Percentiles rank a stretch among this genome's conserved stretches.
phyloP scores from a whole-genome alignment of 164 flowering plant species.

The Echeveria elegans region DNA sequence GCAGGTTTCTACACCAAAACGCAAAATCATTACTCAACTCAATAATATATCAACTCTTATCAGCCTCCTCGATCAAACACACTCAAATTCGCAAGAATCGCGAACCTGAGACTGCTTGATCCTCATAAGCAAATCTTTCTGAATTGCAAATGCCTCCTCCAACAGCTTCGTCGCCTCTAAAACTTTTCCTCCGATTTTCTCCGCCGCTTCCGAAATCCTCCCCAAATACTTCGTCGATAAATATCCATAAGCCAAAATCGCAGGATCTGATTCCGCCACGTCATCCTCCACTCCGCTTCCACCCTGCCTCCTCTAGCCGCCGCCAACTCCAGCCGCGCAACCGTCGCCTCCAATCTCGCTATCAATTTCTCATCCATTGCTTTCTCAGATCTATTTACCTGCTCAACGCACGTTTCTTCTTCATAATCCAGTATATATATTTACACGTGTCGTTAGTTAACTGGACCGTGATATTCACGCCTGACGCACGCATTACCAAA shows the following conservation, averaged over 20 bases:
- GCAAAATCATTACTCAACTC: background rate
- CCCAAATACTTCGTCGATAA: slow-evolving; percentile 32
- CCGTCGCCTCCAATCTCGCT: slow-evolving; percentile 75
- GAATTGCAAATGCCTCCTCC: slow-evolving; percentile 49
- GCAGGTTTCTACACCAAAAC: slow-evolving; percentile 68
- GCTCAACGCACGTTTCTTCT: slow-evolving; percentile 1
- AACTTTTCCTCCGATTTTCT: slow-evolving; percentile 88
- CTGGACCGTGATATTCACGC: no score
- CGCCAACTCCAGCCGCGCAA: slow-evolving; percentile 60
- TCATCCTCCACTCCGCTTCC: slow-evolving; percentile 12
- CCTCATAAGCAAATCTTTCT: slow-evolving; percentile 64
- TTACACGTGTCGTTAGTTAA: background rate
- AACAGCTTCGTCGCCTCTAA: slow-evolving; percentile 56
- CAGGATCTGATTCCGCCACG: slow-evolving; percentile 42
- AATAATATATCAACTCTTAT: no score
- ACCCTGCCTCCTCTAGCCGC: slow-evolving; percentile 18
- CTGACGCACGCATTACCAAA: no score
- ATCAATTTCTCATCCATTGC: slow-evolving; percentile 79
- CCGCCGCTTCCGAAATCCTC: slow-evolving; percentile 56
- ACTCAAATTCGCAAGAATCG: background rate
- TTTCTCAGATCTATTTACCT: slow-evolving; percentile 6
- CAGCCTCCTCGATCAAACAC: background rate
- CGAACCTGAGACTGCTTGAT: slow-evolving; percentile 70
- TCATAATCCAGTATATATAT: no score
- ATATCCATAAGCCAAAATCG: slow-evolving; percentile 68